Evolutionary conservation across 805 yeast genomes (phyloP).

Genomic region (Maudiozyma serrabonitensis): DNA sequence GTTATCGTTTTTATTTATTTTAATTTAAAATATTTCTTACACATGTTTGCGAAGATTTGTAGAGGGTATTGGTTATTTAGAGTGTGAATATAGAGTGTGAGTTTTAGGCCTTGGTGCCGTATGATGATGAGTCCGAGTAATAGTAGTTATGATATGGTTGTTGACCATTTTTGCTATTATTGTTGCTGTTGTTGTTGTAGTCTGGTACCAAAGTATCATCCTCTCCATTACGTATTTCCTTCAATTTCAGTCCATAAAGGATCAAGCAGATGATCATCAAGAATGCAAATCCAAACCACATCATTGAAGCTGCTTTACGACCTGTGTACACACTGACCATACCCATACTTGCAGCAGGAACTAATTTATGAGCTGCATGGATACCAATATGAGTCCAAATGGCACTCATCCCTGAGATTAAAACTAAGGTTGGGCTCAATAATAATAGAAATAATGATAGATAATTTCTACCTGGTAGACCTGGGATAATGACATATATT

Average conservation of each 20-base stretch:
- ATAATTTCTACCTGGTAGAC: constrained; percentile 34
- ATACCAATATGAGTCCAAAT: constrained; percentile 55
- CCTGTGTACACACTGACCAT: constrained; percentile 39
- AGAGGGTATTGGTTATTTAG: too few relatives aligned
- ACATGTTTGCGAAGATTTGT: too few relatives aligned
- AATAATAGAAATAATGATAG: constrained; percentile 24
- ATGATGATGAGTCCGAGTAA: constrained; percentile 1
- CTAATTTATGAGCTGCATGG: constrained; percentile 34
- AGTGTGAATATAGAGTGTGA: too few relatives aligned
- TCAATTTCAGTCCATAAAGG: constrained; percentile 28
- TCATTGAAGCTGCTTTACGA: constrained; percentile 43
- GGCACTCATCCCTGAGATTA: constrained; percentile 57
- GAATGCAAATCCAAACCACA: constrained; percentile 53
- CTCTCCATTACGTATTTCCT: constrained; percentile 15
- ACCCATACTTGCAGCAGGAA: constrained; percentile 42
- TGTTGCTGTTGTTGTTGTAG: not conserved
- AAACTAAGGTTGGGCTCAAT: constrained; percentile 30
- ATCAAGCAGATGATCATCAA: constrained; percentile 34
- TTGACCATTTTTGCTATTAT: not conserved
- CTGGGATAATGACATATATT: constrained; percentile 40
- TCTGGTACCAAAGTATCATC: not conserved
- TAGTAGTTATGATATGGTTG: not conserved
- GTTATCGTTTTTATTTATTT: too few relatives aligned
- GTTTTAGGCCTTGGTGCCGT: not conserved
- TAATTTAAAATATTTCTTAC: too few relatives aligned